Conservation (phyloP, 129 eudicot genomes). For the Flaveria ramosissima region DNA sequence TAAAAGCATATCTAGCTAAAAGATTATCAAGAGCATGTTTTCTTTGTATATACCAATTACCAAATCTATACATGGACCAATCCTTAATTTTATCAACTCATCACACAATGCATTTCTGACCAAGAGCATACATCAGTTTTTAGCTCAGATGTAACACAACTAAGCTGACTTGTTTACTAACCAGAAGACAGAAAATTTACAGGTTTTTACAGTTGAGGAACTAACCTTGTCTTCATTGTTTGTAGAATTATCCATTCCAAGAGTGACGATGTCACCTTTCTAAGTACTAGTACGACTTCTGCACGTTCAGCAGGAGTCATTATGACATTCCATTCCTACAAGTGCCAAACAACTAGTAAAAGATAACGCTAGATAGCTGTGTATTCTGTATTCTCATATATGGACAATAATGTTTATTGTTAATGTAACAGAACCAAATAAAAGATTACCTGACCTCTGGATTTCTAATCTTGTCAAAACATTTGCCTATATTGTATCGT, state of each 20-base stretch:
- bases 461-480: constrained; percentile 66
- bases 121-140: no score
- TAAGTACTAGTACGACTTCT: constrained; percentile 63
- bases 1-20: no score
- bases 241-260: constrained; percentile 40
- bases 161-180: constrained; percentile 1
- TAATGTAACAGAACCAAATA: background rate
- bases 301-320: constrained; percentile 72
- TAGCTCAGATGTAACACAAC: constrained; percentile 23
- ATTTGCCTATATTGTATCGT: constrained; percentile 51
- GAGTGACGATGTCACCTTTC: constrained; percentile 52
- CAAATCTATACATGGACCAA: no score
- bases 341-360: constrained; percentile 7
- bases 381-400: background rate
- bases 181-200: no score
- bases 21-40: no score
- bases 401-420: background rate
- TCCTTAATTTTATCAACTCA: no score
- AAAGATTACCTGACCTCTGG: constrained; percentile 38
- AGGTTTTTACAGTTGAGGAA: no score
- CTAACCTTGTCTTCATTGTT: constrained; percentile 51
- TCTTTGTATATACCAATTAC: no score
- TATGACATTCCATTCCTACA: constrained; percentile 75
- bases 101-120: no score
- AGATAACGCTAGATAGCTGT: background rate